phyloP scores from a whole-genome alignment of 139 green algal species.

The Coccomyxa sp. region DNA sequence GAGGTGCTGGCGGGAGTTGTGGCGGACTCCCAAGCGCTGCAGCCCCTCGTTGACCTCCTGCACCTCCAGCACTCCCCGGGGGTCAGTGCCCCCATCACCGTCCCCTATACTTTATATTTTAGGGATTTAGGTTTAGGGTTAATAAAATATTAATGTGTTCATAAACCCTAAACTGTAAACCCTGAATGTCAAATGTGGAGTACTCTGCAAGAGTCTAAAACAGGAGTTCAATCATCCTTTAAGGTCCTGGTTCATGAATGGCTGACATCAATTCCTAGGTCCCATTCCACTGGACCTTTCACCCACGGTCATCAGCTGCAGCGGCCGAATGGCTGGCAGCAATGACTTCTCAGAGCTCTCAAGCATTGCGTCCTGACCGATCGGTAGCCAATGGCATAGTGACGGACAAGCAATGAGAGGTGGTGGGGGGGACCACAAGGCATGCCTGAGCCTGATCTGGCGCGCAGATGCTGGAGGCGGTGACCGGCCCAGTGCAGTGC shows the following conservation, averaged over 20 bases:
- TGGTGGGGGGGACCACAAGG: no score
- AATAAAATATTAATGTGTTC: not conserved
- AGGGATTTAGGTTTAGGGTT: not conserved
- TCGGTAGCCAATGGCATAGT: not conserved
- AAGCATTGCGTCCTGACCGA: not conserved
- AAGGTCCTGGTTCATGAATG: no score
- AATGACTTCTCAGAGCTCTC: not conserved
- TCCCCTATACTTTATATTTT: not conserved
- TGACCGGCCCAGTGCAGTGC: not conserved
- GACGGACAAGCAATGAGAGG: no score
- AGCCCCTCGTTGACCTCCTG: not conserved
- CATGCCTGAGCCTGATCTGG: not conserved
- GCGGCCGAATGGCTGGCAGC: no score
- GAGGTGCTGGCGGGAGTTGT: not conserved
- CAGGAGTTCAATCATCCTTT: no score
- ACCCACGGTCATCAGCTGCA: no score
- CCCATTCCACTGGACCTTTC: no score
- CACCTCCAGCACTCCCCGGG: slow-evolving; percentile 3
- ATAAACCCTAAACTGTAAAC: not conserved
- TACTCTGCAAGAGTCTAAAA: not conserved
- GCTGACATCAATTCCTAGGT: no score
- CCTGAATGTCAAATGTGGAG: no score
- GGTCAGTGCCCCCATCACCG: not conserved
- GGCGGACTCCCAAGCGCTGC: not conserved
- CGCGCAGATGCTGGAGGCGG: slow-evolving; percentile 4